Conservation (phyloP, 169 alveolate genomes). For the Cryptosporidium viatorum region DNA sequence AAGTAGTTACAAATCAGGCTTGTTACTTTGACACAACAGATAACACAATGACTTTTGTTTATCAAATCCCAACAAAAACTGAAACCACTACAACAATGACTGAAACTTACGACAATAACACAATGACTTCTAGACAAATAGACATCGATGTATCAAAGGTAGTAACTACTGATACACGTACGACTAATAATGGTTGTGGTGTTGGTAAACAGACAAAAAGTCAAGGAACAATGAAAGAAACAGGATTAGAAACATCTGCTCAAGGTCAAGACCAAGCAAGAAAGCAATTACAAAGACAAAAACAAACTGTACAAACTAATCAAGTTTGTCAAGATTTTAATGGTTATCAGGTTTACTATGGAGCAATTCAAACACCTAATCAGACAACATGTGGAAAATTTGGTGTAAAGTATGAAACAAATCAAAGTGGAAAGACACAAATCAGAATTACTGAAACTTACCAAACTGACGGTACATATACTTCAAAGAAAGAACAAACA, state of each 20-base stretch:
- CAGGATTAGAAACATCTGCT: background rate
- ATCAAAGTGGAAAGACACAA: conserved; percentile 33
- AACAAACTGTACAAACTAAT: background rate
- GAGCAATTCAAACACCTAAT: background rate
- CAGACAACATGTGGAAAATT: background rate
- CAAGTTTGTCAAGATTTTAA: background rate
- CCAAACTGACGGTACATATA: conserved; percentile 36
- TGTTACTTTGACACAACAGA: conserved; percentile 22
- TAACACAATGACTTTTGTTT: conserved; percentile 8
- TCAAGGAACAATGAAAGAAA: background rate
- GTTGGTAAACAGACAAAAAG: background rate
- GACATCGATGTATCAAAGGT: background rate
- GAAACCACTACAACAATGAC: conserved; percentile 46
- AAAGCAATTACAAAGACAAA: conserved; percentile 1
- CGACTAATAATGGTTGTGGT: background rate
- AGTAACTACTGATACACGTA: background rate
- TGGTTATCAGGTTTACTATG: background rate
- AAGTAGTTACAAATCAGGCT: background rate
- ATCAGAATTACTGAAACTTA: conserved; percentile 26
- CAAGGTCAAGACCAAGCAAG: conserved; percentile 22
- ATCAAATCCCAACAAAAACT: conserved; percentile 15
- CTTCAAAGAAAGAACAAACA: conserved; percentile 27
- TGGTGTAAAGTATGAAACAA: conserved; percentile 20
- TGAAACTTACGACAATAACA: background rate
- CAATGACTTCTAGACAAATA: background rate